Evolutionary conservation across 176 grass and related monocot genomes (phyloP).

Genomic region (Lolium rigidum): DNA sequence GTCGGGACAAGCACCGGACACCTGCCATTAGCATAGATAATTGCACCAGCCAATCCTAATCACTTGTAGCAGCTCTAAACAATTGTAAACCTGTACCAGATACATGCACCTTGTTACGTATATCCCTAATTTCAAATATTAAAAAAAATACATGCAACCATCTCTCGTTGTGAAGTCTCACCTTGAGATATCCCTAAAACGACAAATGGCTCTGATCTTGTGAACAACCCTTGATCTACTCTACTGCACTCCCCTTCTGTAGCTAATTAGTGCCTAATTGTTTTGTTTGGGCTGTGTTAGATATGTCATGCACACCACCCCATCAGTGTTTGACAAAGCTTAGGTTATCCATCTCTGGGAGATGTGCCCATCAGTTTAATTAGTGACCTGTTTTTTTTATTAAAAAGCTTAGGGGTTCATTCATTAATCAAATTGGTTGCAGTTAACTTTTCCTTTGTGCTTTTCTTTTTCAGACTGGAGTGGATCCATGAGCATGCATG

Average conservation of each 20-base stretch:
- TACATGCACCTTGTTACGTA: conserved; percentile 5
- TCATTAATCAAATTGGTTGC: conserved; percentile 31
- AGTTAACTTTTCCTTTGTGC: conserved; percentile 47
- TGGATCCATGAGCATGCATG: conserved; percentile 56
- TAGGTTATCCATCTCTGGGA: conserved; percentile 70
- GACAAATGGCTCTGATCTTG: conserved; percentile 1
- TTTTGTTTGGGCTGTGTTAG: conserved; percentile 47
- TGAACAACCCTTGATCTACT: conserved; percentile 30
- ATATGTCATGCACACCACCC: conserved; percentile 60
- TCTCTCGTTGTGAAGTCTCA: too few relatives aligned
- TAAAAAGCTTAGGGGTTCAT: conserved; percentile 21
- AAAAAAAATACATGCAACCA: neutral
- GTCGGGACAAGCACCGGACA: conserved; percentile 26
- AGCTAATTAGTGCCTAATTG: conserved; percentile 16
- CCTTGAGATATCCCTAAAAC: neutral
- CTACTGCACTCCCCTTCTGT: neutral
- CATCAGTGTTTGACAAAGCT: conserved; percentile 59
- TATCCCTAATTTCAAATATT: neutral
- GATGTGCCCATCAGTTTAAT: conserved; percentile 49
- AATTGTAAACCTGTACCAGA: neutral
- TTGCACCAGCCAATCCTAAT: conserved; percentile 33
- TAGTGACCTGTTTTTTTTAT: conserved; percentile 41
- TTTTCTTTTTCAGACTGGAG: conserved; percentile 43
- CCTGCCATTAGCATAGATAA: conserved; percentile 46
- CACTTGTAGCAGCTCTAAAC: conserved; percentile 41